phyloP scores from a whole-genome alignment of 2,329 filamentous ascomycete genomes.

The Drechslerella stenobrocha region DNA sequence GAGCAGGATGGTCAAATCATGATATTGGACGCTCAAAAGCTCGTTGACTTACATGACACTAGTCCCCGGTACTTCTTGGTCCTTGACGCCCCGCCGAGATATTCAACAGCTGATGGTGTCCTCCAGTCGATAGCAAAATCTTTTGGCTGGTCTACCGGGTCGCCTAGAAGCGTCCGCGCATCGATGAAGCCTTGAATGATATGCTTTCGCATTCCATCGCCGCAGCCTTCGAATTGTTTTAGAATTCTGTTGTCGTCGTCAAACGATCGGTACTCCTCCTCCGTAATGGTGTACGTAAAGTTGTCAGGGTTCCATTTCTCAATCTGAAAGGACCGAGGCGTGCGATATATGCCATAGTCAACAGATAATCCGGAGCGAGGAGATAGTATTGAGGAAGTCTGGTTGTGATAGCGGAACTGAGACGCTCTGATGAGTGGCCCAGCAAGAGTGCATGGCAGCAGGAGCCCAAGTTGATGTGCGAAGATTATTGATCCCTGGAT shows the following conservation, averaged over 20 bases:
- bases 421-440: no score
- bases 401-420: no score
- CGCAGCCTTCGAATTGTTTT: not conserved
- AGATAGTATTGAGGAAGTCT: no score
- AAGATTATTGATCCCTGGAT: no score
- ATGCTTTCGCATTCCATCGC: not conserved
- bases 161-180: not conserved
- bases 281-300: slow-evolving; percentile 1
- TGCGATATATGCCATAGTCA: no score
- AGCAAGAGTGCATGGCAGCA: no score
- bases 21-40: not conserved
- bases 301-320: not conserved
- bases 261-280: not conserved
- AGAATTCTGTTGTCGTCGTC: not conserved
- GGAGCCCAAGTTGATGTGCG: no score
- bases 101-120: slow-evolving; percentile 12
- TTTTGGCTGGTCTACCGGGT: not conserved
- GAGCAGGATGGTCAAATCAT: no score
- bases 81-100: slow-evolving; percentile 1
- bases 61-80: slow-evolving; percentile 10
- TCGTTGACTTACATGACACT: not conserved
- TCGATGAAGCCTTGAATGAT: not conserved
- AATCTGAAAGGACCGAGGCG: not conserved
- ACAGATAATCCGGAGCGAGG: no score
- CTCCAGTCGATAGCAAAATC: slow-evolving; percentile 13